phyloP scores from a whole-genome alignment of 1,284 basidiomycete genomes.

The Schizophyllum commune region DNA sequence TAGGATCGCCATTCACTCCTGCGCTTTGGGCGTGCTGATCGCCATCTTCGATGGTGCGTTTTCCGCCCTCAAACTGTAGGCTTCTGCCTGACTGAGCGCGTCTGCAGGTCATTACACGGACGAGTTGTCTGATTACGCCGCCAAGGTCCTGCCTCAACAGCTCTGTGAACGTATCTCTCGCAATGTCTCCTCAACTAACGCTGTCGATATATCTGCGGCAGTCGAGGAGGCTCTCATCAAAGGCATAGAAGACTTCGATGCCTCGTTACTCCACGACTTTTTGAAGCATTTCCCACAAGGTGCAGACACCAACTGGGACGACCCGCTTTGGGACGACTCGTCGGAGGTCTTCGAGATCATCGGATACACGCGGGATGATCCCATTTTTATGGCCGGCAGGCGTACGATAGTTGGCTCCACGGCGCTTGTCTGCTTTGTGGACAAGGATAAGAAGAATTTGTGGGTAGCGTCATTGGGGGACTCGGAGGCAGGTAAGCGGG shows the following conservation, averaged over 20 bases:
- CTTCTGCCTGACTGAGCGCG: not conserved
- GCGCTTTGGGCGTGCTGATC: conserved; percentile 5
- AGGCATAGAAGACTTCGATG: conserved; percentile 10
- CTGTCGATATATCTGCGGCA: not conserved
- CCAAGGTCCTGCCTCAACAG: conserved; percentile 3
- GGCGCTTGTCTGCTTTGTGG: conserved; percentile 8
- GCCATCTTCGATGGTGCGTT: conserved; percentile 9
- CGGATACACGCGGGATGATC: conserved; percentile 2
- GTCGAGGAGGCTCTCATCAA: conserved; percentile 4
- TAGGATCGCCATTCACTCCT: conserved; percentile 2
- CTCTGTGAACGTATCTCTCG: conserved; percentile 4
- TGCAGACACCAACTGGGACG: conserved; percentile 4
- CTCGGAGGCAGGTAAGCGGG: conserved; percentile 7
- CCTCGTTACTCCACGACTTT: conserved; percentile 3
- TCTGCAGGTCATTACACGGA: conserved; percentile 6
- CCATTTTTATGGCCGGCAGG: not conserved
- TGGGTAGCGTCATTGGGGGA: conserved; percentile 12
- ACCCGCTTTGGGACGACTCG: conserved; percentile 3
- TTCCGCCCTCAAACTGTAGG: not conserved
- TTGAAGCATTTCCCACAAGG: not conserved
- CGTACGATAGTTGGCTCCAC: conserved; percentile 8
- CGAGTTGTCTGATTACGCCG: conserved; percentile 2
- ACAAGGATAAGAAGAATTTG: conserved; percentile 2
- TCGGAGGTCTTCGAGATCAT: conserved; percentile 1
- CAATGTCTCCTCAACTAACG: not conserved